Base-by-base conservation (phyloP, 345 rosid species). In the Rubroshorea leprosula region DNA sequence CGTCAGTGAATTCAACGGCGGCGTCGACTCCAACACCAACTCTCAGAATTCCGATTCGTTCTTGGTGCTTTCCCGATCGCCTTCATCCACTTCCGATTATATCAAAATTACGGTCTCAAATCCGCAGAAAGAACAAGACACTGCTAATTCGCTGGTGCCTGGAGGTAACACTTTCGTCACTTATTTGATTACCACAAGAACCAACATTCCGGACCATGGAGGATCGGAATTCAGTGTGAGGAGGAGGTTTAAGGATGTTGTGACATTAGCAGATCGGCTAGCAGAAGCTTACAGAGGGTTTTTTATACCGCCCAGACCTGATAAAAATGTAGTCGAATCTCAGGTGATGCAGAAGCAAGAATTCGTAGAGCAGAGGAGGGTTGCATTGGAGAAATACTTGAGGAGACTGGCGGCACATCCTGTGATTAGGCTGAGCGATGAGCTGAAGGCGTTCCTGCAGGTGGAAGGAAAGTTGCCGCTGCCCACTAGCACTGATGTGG, bases 341-440 rank as follows among this genome's bases (percentile, higher is more conserved):
- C 96, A 94, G 71, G 90, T 94, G 51, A 94, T 94, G 97, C 99
- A 93, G 47, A 93, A 87, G 68, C 96, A 87, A 81, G 96, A 90
- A 51, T 93, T 93, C 18, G 92, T 94, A 25, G 97, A 94, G 80
- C 96, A 90, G 78, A 79, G 95, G 71, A 77, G 95, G 68, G 74
- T 94, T 60, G 83, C 89, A 1, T 73, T 94, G 68, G 97, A 90
- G 89, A 94, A 83, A 63, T 90, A 87, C 62, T 56, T 94, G 78
- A 77, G 81, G 31, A 76, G 86, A 72, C 79, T 94, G 11, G 83
- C 69, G 16, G 72, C 66, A 2, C 99, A 94, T 64, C 95, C 93
- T 1, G 71, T 94, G 35, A 83, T 94, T 25, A 73, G 77, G 73
- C 78, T 64, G 67, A 94, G 97, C 57, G 97, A 94, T 38, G 96